Conservation (phyloP, 306 rosid genomes). For the Acacia melanoxylon region DNA sequence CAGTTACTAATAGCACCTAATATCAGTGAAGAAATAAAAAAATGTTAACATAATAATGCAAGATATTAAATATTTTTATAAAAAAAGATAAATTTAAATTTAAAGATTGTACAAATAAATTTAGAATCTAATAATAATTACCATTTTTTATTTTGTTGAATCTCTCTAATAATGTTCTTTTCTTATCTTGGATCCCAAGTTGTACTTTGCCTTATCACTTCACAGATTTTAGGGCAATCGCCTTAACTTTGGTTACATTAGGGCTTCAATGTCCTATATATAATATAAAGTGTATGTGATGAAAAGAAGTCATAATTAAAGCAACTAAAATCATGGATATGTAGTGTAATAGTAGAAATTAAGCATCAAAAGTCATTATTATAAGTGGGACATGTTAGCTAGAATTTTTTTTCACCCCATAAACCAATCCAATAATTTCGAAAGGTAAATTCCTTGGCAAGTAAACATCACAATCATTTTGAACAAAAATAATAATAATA, state of each 20-base stretch:
- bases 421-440: background rate
- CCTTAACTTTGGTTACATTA: background rate
- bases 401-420: background rate
- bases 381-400: background rate
- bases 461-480: background rate
- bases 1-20: too few species aligned
- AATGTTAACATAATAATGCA: background rate
- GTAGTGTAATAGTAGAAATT: background rate
- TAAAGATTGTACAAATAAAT: background rate
- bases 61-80: background rate
- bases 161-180: background rate
- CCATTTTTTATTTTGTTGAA: background rate
- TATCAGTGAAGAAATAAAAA: too few species aligned
- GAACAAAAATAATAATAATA: background rate
- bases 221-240: background rate
- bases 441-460: background rate
- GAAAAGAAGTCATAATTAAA: background rate
- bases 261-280: background rate
- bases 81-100: background rate
- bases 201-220: background rate
- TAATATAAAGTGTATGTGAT: background rate
- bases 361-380: slow-evolving; percentile 11
- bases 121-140: background rate
- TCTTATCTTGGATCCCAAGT: background rate
- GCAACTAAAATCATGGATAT: background rate